Evolutionary conservation across 371 early-diverging fungal genomes (phyloP), one percentile per base, ranked within the genome.

Genomic region (Lichtheimia ornata): DNA sequence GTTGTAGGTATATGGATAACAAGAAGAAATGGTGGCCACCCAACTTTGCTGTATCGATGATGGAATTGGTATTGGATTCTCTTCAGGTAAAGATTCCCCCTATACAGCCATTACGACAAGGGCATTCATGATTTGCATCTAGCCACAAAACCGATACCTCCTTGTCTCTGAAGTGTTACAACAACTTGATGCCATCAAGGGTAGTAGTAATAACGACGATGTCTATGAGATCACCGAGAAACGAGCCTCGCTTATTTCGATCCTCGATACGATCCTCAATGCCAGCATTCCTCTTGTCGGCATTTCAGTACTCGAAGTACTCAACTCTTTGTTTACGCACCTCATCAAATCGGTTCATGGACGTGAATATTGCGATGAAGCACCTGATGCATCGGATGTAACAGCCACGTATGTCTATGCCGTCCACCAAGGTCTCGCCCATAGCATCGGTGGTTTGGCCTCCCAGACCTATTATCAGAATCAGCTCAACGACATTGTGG

Each of bases 401-500:
- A 25, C 53, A 14, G 56, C 63, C 24, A 72, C 61, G 18, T 74
- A 74, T 25, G 81, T 80, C 28, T 71, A 68, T 25, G 65, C 71
- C 6, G 72, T 85, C 15, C 82, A 84, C 56, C 72, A 79, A 28
- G 81, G 80, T 0, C 62, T 88, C 45, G 70, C 85, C 12, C 76
- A 81, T 50, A 75, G 82, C 25, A 83, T 91, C 28, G 88, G 85
- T 56, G 90, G 92, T 0, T 72, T 96, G 57, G 91, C 89, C 6
- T 84, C 83, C 12, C 89, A 92, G 53, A 83, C 88, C 13, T 92
- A 92, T 56, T 96, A 96, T 69, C 82, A 87, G 7, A 89, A 89
- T 61, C 97, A 95, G 71, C 71, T 91, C 12, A 86, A 84, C 43
- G 94, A 96, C 63, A 89, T 96, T 62, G 71, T 91, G 4, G 80